These are phyloP conservation scores for Oryza australiensis DNA, from an alignment of 176 grass and related monocot species.

Conservation along the genomic window DNA sequence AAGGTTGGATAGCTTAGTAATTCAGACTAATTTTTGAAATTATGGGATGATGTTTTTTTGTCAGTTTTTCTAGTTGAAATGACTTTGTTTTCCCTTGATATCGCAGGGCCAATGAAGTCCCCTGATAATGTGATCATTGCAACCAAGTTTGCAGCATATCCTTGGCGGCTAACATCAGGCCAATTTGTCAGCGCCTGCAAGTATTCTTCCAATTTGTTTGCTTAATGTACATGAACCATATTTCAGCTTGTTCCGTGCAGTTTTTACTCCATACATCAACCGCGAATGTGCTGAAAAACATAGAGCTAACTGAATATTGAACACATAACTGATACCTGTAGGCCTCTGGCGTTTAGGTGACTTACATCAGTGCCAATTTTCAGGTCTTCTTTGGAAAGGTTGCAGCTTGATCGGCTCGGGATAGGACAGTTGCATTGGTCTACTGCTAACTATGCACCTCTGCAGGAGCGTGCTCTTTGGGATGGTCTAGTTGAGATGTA, in stretches of 20 bases:
- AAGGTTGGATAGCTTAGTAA: constrained; percentile 43
- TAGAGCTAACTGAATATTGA: background rate
- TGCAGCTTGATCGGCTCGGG: constrained; percentile 78
- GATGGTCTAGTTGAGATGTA: constrained; percentile 89
- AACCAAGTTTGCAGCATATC: constrained; percentile 96
- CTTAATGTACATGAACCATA: constrained; percentile 46
- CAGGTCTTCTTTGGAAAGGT: constrained; percentile 80
- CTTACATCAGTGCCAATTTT: background rate
- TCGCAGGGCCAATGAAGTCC: constrained; percentile 50
- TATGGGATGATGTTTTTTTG: background rate
- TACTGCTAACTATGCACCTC: constrained; percentile 94
- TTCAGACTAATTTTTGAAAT: constrained; percentile 5
- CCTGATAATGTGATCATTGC: constrained; percentile 78
- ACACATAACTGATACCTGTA: background rate
- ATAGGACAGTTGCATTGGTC: constrained; percentile 97
- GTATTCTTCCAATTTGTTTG: constrained; percentile 66
- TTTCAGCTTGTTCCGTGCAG: constrained; percentile 19
- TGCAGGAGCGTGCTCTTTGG: constrained; percentile 89
- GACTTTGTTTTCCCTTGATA: background rate
- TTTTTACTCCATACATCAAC: background rate
- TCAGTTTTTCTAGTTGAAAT: background rate
- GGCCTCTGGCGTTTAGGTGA: constrained; percentile 3
- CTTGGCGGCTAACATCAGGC: constrained; percentile 86
- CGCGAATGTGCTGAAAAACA: background rate
- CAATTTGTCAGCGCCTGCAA: constrained; percentile 98